Conservation (phyloP, 2,329 filamentous ascomycete genomes). For the Penicillium sp. region DNA sequence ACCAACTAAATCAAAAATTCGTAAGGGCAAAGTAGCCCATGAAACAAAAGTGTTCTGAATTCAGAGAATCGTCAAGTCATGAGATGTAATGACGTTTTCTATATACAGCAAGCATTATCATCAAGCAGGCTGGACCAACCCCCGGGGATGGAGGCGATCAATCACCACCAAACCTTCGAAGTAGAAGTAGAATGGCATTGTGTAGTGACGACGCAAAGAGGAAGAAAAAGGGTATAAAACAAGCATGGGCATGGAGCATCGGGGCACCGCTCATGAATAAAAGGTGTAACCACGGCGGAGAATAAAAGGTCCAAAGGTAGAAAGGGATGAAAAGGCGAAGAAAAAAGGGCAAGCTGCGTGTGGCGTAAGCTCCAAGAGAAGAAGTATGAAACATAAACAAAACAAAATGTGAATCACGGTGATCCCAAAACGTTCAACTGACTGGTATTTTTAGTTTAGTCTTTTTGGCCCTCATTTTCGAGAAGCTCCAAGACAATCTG, state of each 20-base stretch:
- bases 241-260: background rate
- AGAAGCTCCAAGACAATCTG: conserved; percentile 91
- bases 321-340: background rate
- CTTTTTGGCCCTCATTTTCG: conserved; percentile 79
- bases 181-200: background rate
- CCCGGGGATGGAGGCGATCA: background rate
- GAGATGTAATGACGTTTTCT: conserved; percentile 20
- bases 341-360: background rate
- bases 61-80: conserved; percentile 19
- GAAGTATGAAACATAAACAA: background rate
- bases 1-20: background rate
- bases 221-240: conserved; percentile 12
- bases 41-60: background rate
- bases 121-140: conserved; percentile 5
- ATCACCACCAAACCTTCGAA: background rate
- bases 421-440: too few species aligned
- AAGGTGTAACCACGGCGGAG: background rate
- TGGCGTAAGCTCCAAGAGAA: background rate
- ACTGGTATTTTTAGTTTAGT: conserved; percentile 29
- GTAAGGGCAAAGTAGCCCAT: conserved; percentile 1
- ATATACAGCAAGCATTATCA: conserved; percentile 24
- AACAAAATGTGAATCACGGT: background rate
- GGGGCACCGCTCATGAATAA: background rate
- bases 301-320: background rate
- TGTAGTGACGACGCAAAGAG: background rate